Conservation (phyloP, 1,284 basidiomycete species). For the Cutaneotrichosporon cyanovorans region DNA sequence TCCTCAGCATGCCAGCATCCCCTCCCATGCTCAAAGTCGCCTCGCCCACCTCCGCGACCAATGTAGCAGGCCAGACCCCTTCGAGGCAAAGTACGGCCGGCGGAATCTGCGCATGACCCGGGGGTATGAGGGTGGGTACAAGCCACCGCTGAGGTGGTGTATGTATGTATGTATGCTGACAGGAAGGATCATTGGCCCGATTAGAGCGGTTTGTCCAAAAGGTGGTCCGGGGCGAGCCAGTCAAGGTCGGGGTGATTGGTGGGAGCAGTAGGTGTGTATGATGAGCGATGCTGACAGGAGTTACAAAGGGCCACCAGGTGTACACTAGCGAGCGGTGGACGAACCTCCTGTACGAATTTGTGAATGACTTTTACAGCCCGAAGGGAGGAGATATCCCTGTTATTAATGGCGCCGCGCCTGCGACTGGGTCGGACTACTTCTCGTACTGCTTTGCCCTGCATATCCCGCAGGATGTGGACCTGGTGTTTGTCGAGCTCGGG, state of each 20-base stretch:
- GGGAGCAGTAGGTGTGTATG: constrained; percentile 34
- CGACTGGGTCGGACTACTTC: constrained; percentile 44
- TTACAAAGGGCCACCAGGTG: constrained; percentile 41
- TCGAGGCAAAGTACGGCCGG: constrained; percentile 33
- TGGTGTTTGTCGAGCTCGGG: constrained; percentile 42
- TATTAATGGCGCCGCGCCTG: constrained; percentile 37
- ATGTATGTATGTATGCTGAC: not conserved
- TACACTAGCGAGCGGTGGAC: constrained; percentile 35
- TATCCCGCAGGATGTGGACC: constrained; percentile 30
- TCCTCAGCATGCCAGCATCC: too few species aligned
- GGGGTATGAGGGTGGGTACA: constrained; percentile 37
- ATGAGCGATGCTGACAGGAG: constrained; percentile 14
- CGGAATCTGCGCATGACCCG: constrained; percentile 33
- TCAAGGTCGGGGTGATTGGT: constrained; percentile 37
- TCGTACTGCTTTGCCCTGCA: constrained; percentile 44
- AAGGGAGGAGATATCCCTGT: constrained; percentile 17
- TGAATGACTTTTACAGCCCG: constrained; percentile 24
- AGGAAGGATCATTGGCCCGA: constrained; percentile 28
- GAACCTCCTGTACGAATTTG: constrained; percentile 31
- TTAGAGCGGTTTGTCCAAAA: constrained; percentile 31
- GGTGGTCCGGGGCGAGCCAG: constrained; percentile 31
- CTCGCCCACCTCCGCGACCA: not conserved
- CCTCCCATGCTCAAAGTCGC: too few species aligned
- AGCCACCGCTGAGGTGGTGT: too few species aligned
- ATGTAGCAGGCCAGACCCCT: constrained; percentile 24